These are phyloP conservation scores for Eimeria maxima DNA, from an alignment of 169 alveolate genomes.

Conservation along the genomic window DNA sequence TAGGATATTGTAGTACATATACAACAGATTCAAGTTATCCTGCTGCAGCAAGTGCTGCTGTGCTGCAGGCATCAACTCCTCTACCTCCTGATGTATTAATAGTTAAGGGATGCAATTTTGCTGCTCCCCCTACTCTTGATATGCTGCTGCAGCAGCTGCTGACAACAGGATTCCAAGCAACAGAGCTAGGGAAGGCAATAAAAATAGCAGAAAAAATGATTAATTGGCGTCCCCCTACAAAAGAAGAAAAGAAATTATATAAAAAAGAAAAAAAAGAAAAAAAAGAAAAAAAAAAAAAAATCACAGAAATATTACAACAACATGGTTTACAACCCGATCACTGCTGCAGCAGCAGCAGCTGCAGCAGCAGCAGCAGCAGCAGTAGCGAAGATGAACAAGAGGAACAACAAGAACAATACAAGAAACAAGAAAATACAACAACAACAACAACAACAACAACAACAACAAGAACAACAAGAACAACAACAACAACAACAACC, in stretches of 20 bases:
- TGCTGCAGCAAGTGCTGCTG: conserved; percentile 76
- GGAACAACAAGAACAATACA: no score
- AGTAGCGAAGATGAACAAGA: no score
- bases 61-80: conserved; percentile 64
- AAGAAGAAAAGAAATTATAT: background rate
- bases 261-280: no score
- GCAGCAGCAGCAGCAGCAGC: conserved; percentile 27
- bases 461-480: background rate
- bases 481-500: no score
- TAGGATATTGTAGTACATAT: conserved; percentile 58
- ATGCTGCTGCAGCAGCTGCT: conserved; percentile 85
- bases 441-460: no score
- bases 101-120: conserved; percentile 93
- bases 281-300: background rate
- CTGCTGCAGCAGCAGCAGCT: conserved; percentile 82
- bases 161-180: conserved; percentile 94
- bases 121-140: conserved; percentile 65
- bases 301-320: background rate
- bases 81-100: conserved; percentile 74
- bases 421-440: no score
- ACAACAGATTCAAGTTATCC: conserved; percentile 57
- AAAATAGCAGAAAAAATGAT: conserved; percentile 92
- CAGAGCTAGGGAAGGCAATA: conserved; percentile 90
- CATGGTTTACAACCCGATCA: background rate
- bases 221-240: background rate